Evolutionary conservation across 139 green algal genomes (phyloP).

Genomic region (Pleodorina starrii): DNA sequence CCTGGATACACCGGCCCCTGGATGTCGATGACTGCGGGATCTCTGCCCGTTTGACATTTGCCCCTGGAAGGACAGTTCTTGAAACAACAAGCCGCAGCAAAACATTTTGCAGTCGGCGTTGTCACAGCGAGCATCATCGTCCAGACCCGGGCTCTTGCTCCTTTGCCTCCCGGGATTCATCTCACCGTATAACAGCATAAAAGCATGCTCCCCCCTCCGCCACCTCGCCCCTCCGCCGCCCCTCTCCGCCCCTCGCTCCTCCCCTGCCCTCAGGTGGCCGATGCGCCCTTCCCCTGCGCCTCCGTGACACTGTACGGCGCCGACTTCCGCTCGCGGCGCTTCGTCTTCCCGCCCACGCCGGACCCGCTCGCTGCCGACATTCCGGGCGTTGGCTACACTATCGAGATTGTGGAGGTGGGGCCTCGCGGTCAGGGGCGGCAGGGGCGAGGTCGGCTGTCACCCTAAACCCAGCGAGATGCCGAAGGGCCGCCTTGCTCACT

Average conservation of each 20-base stretch:
- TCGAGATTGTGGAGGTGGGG: not conserved
- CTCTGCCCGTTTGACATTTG: not conserved
- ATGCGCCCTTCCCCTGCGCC: constrained; percentile 20
- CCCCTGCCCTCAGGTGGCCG: not conserved
- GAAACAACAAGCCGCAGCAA: not conserved
- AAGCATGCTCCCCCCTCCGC: not conserved
- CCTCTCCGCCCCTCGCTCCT: not conserved
- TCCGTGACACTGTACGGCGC: not conserved
- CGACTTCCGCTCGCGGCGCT: constrained; percentile 5
- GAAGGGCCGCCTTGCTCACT: not conserved
- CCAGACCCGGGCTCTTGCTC: not conserved
- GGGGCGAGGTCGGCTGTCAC: not conserved
- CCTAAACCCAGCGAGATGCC: not conserved
- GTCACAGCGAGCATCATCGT: not conserved
- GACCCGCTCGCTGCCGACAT: not conserved
- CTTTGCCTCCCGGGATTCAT: not conserved
- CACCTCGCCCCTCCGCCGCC: not conserved
- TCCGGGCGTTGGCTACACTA: not conserved
- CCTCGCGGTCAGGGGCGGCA: not conserved
- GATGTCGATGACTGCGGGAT: not conserved
- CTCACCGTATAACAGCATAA: not conserved
- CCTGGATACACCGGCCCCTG: not conserved
- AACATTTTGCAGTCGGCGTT: not conserved
- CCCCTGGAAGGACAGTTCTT: not conserved
- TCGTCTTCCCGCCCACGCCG: constrained; percentile 6